Evolutionary conservation across 805 yeast genomes (phyloP), one percentile per base, ranked within the genome.

Genomic region (Babjeviella inositovora): DNA sequence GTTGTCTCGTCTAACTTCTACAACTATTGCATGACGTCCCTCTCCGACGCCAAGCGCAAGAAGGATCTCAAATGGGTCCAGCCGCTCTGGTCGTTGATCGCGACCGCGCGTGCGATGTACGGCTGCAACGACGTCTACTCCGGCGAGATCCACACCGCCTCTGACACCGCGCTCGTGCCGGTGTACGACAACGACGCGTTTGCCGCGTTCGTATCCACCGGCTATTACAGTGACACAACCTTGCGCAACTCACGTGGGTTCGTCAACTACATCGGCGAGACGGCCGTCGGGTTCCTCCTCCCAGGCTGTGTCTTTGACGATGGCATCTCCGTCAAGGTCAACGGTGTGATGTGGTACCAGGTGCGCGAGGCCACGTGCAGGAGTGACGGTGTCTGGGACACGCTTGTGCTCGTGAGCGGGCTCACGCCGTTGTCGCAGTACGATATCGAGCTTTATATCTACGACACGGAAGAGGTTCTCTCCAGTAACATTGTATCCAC

Each of bases 341-440:
- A 74, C 34, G 81, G 80, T 12, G 59, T 73, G 12, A 56, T 64
- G 8, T 74, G 84, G 84, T 62, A 70, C 13, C 80, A 71, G 36
- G 67, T 69, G 19, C 22, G 13, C n/a, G 15, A 7, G 23, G 15
- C 11, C 8, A 32, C 15, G 37, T 27, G 12, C 32, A 32, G 6
- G 25, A 29, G 13, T n/a, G 21, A 8, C 23, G 17, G n/a, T 24
- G 24, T 15, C 23, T 27, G 5, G 30, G 20, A n/a, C 14, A 19
- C 3, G 18, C 18, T n/a, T 24, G 55, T 70, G n/a, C 57, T 70
- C 2, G 67, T 74, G 10, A 62, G 69, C 32, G 82, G 82, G 0
- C 46, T 74, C 18, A 66, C 72, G 15, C 79, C 81, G 2, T 39
- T 59, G 11, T 64, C 75, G 7, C 73, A 70, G 29, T 75, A 73